Conservation (phyloP, 1,139 yeast species). For the Debaryomycetaceae sp. region DNA sequence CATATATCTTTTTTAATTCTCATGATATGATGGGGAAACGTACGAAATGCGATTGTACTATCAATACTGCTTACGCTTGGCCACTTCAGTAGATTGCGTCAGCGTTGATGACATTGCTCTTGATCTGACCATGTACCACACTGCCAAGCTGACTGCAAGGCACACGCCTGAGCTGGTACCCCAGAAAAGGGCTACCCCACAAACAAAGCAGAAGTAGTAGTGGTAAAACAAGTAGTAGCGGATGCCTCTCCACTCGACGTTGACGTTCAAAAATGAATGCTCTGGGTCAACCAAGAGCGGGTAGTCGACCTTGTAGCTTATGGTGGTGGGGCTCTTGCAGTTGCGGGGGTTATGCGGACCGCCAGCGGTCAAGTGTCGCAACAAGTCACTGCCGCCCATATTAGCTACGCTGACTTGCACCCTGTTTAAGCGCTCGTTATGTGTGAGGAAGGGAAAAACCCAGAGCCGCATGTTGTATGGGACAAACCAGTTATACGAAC, state of each 20-base stretch:
- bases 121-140: constrained; percentile 9
- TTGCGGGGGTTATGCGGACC: not conserved
- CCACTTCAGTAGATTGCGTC: no score
- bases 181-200: constrained; percentile 54
- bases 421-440: constrained; percentile 14
- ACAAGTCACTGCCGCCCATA: constrained; percentile 1
- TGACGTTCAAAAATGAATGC: constrained; percentile 13
- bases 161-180: constrained; percentile 27
- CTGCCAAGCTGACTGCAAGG: constrained; percentile 20
- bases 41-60: no score
- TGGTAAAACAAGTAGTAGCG: constrained; percentile 53
- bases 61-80: no score
- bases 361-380: no score
- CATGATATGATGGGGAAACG: not conserved
- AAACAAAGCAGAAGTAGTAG: constrained; percentile 39
- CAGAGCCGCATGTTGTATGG: constrained; percentile 36
- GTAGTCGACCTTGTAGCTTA: not conserved
- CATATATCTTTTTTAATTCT: not conserved
- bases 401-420: not conserved
- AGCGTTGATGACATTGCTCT: no score
- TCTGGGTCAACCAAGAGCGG: constrained; percentile 9
- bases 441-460: constrained; percentile 33
- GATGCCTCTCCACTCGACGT: constrained; percentile 49
- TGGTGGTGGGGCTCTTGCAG: not conserved
- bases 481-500: constrained; percentile 25